phyloP scores from a whole-genome alignment of 1,139 yeast species.

The Suhomyces terraborum region DNA sequence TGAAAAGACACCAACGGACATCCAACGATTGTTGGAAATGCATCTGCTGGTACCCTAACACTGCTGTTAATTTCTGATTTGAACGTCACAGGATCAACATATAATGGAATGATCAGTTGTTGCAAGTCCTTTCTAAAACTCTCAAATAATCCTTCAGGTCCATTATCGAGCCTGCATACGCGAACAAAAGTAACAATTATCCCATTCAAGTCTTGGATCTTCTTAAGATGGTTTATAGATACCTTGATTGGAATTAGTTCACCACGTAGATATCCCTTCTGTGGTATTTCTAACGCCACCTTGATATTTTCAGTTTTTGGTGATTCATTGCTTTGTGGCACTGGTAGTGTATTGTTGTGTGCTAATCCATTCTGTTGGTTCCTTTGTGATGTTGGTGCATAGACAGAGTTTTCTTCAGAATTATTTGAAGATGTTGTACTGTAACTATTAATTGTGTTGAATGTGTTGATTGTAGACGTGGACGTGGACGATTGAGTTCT shows the following conservation, averaged over 20 bases:
- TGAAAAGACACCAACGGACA: slow-evolving; percentile 78
- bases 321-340: not conserved
- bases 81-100: slow-evolving; percentile 67
- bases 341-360: not conserved
- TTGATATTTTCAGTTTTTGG: slow-evolving; percentile 41
- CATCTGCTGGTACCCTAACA: slow-evolving; percentile 77
- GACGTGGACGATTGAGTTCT: slow-evolving; percentile 57
- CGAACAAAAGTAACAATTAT: slow-evolving; percentile 78
- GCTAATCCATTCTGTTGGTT: not conserved
- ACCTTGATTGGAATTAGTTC: slow-evolving; percentile 75
- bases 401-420: slow-evolving; percentile 25
- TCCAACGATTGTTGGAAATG: slow-evolving; percentile 80
- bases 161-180: slow-evolving; percentile 73
- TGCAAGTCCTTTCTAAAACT: slow-evolving; percentile 83
- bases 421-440: slow-evolving; percentile 40
- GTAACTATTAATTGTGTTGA: slow-evolving; percentile 32
- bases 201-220: slow-evolving; percentile 72
- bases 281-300: slow-evolving; percentile 60
- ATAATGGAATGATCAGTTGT: slow-evolving; percentile 77
- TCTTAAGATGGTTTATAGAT: slow-evolving; percentile 66
- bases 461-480: slow-evolving; percentile 42
- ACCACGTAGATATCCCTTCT: slow-evolving; percentile 75
- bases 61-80: slow-evolving; percentile 61
- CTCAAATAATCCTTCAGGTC: slow-evolving; percentile 64
- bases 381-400: not conserved